Conservation (phyloP, 371 early-diverging fungal species). For the Syncephalastrum racemosum region DNA sequence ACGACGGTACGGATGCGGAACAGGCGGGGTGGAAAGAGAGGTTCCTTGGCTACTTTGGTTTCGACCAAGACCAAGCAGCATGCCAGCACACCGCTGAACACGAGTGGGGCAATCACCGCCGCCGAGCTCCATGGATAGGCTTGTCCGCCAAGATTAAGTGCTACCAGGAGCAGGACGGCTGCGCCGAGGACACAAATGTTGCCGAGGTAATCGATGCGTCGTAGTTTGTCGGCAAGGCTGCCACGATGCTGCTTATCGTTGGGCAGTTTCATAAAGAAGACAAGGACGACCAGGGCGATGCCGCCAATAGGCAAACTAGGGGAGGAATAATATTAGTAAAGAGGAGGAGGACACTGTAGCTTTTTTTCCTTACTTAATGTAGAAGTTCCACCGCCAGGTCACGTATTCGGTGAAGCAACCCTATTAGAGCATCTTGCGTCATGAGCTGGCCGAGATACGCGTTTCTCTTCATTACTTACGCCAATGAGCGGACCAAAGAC, state of each 20-base stretch:
- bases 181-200: conserved; percentile 39
- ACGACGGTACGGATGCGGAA: conserved; percentile 52
- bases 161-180: conserved; percentile 43
- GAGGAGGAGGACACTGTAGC: neutral
- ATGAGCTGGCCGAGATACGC: neutral
- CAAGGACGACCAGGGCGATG: conserved; percentile 32
- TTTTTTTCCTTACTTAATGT: conserved; percentile 40
- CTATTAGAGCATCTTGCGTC: conserved; percentile 12
- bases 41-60: conserved; percentile 50
- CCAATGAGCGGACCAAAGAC: conserved; percentile 48
- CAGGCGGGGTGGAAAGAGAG: conserved; percentile 56
- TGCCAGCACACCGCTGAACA: conserved; percentile 43
- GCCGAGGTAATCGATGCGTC: conserved; percentile 43
- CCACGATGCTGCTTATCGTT: conserved; percentile 15
- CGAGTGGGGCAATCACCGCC: conserved; percentile 60
- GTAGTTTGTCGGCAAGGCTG: conserved; percentile 36
- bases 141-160: conserved; percentile 52
- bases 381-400: conserved; percentile 52
- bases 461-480: conserved; percentile 9
- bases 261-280: conserved; percentile 30
- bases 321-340: conserved; percentile 3
- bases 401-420: conserved; percentile 43
- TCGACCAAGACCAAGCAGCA: conserved; percentile 47
- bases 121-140: conserved; percentile 63
- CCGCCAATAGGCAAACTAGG: conserved; percentile 49